Conservation (phyloP, 371 early-diverging fungal species). For the Chytridium lagenaria region DNA sequence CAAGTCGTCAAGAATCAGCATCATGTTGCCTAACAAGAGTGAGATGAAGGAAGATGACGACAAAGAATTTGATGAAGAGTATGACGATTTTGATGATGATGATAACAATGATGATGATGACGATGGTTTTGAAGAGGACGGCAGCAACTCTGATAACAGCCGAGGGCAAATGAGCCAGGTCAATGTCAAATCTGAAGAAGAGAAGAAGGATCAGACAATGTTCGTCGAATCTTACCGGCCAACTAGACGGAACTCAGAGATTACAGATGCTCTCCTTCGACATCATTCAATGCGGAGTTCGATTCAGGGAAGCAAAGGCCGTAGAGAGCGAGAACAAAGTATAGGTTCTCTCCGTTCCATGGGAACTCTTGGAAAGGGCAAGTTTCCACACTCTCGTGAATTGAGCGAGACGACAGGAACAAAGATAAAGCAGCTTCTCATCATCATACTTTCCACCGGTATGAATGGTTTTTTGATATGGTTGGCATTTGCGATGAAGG, state of each 20-base stretch:
- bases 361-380: conserved; percentile 1
- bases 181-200: too few species aligned
- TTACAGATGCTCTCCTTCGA: not conserved
- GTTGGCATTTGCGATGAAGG: not conserved
- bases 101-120: not conserved
- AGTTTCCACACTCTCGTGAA: conserved; percentile 36
- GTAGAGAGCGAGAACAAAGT: not conserved
- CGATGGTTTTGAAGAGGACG: not conserved
- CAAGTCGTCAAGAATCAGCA: not conserved
- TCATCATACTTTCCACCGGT: not conserved
- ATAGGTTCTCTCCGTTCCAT: conserved; percentile 3
- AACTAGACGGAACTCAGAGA: not conserved
- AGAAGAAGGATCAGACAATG: too few species aligned
- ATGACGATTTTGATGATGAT: not conserved
- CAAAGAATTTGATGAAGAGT: not conserved
- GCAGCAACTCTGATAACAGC: not conserved
- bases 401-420: conserved; percentile 33
- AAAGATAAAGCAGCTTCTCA: conserved; percentile 23
- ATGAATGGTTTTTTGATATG: conserved; percentile 22
- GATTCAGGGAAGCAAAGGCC: not conserved
- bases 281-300: not conserved
- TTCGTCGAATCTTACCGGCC: not conserved
- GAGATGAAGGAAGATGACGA: too few species aligned
- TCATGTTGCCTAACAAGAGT: not conserved
- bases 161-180: not conserved